Conservation (phyloP, 306 rosid genomes). For the Cyamopsis tetragonoloba region DNA sequence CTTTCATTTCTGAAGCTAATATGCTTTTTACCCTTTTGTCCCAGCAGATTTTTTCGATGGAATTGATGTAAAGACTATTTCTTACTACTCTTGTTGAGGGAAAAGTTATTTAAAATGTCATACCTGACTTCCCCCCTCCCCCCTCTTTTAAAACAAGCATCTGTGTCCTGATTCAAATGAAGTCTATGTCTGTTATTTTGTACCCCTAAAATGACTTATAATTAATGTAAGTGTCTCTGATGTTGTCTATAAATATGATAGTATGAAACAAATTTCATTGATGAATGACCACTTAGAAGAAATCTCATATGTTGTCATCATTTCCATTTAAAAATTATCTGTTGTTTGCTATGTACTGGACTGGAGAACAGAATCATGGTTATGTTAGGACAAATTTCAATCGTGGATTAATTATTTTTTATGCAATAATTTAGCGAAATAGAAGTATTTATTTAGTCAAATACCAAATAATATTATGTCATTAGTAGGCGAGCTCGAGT, state of each 20-base stretch:
- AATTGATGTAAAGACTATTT: not conserved
- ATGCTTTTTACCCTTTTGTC: no score
- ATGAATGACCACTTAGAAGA: not conserved
- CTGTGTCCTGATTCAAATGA: not conserved
- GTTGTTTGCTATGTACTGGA: not conserved
- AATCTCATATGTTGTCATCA: not conserved
- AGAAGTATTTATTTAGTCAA: not conserved
- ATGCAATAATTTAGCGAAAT: not conserved
- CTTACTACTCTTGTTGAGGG: not conserved
- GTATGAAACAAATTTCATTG: not conserved
- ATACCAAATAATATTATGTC: not conserved
- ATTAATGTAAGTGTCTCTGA: not conserved
- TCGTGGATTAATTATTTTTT: not conserved
- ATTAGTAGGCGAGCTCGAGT: not conserved
- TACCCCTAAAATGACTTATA: not conserved
- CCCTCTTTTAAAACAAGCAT: not conserved
- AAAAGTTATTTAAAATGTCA: not conserved
- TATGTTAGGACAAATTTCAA: not conserved
- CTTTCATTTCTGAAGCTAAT: no score
- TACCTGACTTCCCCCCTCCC: not conserved
- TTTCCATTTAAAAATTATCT: not conserved
- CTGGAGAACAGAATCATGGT: not conserved
- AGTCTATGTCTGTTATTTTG: not conserved
- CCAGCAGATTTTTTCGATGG: no score
- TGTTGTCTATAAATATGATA: not conserved